Evolutionary conservation across 2,329 filamentous ascomycete genomes (phyloP).

Genomic region (Sclerotinia glacialis): DNA sequence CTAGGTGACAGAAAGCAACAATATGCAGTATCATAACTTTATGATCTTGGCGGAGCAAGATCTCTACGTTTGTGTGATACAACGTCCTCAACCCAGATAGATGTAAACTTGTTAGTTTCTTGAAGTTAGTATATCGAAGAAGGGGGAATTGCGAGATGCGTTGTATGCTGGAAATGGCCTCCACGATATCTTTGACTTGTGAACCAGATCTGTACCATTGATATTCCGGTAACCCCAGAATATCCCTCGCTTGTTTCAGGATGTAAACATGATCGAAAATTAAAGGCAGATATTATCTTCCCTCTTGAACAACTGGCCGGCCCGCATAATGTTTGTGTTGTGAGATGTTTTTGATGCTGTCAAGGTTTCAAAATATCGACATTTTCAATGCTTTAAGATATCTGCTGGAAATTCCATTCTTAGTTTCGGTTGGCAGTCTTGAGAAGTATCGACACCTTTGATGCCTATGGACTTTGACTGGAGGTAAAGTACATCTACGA

Average conservation of each 20-base stretch:
- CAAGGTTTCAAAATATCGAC: constrained; percentile 1
- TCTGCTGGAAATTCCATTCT: not conserved
- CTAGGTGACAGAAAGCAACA: not conserved
- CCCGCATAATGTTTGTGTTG: not conserved
- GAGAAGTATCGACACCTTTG: not conserved
- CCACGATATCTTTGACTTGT: constrained; percentile 9
- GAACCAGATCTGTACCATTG: constrained; percentile 11
- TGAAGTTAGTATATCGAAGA: not conserved
- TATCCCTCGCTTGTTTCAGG: constrained; percentile 12
- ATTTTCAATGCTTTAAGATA: not conserved
- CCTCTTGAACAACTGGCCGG: not conserved
- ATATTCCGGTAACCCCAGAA: not conserved
- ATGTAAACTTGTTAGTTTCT: not conserved
- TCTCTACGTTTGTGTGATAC: not conserved
- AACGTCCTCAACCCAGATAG: not conserved
- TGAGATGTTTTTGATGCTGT: not conserved
- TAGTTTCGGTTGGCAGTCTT: not conserved
- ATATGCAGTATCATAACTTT: not conserved
- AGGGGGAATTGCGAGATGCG: not conserved
- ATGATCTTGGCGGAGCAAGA: constrained; percentile 2
- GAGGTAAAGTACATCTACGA: not conserved
- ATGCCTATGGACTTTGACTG: not conserved
- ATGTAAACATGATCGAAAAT: constrained; percentile 13
- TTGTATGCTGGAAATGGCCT: not conserved
- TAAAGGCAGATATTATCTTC: not conserved